These are phyloP conservation scores for Zymoseptoria pseudotritici DNA, from an alignment of 2,329 filamentous ascomycete species.

Conservation along the genomic window DNA sequence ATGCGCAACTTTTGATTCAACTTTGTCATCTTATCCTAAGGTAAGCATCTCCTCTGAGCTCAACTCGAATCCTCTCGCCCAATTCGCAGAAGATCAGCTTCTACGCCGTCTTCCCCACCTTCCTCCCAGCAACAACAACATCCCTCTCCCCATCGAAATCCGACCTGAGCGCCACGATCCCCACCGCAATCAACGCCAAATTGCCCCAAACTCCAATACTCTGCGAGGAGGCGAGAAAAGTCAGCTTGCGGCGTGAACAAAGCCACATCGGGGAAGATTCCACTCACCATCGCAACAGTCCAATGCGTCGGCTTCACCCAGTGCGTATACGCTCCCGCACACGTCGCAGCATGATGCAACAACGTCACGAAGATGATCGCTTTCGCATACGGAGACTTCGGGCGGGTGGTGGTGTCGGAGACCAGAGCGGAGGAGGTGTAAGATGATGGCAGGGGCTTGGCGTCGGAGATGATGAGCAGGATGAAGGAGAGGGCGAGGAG, in stretches of 20 bases:
- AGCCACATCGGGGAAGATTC: too few species aligned
- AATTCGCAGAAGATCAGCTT: not conserved
- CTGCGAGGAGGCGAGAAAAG: too few species aligned
- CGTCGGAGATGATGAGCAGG: slow-evolving; percentile 27
- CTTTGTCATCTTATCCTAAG: too few species aligned
- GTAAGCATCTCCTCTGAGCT: too few species aligned
- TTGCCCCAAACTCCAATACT: slow-evolving; percentile 27
- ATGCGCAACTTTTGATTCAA: too few species aligned
- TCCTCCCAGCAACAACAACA: slow-evolving; percentile 8
- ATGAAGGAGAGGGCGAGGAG: slow-evolving; percentile 27
- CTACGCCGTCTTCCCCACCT: slow-evolving; percentile 10
- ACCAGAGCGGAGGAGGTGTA: slow-evolving; percentile 18
- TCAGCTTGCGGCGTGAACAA: too few species aligned
- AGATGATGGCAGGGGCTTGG: slow-evolving; percentile 21
- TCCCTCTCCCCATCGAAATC: slow-evolving; percentile 17
- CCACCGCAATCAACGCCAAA: slow-evolving; percentile 23
- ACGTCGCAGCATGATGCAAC: slow-evolving; percentile 31
- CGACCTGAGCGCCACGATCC: slow-evolving; percentile 21
- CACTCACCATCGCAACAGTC: slow-evolving; percentile 29
- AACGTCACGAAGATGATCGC: slow-evolving; percentile 28
- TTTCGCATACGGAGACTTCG: slow-evolving; percentile 28
- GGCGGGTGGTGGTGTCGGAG: slow-evolving; percentile 1
- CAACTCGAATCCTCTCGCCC: not conserved
- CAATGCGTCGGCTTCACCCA: slow-evolving; percentile 27
- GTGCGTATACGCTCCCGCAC: slow-evolving; percentile 28